Base-by-base conservation (phyloP, 805 yeast species). In the Starmerella riodocensis region DNA sequence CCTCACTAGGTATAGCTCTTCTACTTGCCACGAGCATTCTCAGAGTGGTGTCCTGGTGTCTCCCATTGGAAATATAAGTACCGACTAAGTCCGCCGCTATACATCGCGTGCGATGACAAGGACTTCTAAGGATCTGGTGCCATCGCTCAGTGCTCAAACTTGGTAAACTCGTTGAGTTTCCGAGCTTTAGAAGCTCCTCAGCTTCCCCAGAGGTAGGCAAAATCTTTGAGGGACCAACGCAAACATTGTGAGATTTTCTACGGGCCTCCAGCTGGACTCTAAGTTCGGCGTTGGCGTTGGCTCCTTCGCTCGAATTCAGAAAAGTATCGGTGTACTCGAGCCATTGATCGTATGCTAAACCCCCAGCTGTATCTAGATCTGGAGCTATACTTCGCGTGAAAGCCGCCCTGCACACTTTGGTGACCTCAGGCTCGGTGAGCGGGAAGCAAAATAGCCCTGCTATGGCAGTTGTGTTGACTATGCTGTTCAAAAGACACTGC, bases 11-110 rank as follows among this genome's bases (percentile, higher is more conserved):
- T 11, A 36, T 19, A 2, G 20, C 17, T 1, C 24, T 27, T n/a
- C 32, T 36, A 4, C 29, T 26, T 14, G 23, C n/a, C 32, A 43
- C 31, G 2, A 46, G 29, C 26, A 31, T 22, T 12, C 21, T 19
- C n/a, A 46, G 22, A 3, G 45, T 33, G 2, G n/a, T 3, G 4
- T 43, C 46, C 20, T 46, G 49, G 16, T 32, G 41, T 4, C 11
- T n/a, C 11, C 41, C 41, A 20, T 19, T 31, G 4, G 43, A 37
- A 9, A 39, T 32, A 20, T 42, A 46, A 6, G 23, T 25, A 16
- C 42, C 42, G 16, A 40, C 24, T 3, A 28, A 19, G 4, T 40
- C 37, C 4, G 49, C 35, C 8, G 41, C 44, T 1, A 43, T 41
- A 11, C 36, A 34, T 13, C 46, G n/a, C 6, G 39, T 22, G 13